Base-by-base conservation (phyloP, 345 rosid genomes). In the Camelina neglecta region DNA sequence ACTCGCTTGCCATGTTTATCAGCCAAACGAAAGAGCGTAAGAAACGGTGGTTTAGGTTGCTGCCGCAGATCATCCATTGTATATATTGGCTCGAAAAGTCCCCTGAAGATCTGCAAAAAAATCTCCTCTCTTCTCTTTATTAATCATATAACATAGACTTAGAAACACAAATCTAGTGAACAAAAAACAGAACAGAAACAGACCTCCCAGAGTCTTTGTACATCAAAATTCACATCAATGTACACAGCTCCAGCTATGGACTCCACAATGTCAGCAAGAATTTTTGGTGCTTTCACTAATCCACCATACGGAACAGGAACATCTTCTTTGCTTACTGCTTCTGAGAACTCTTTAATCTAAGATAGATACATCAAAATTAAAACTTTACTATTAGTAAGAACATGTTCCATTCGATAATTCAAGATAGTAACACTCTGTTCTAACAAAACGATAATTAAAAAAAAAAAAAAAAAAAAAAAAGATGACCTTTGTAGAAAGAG, bases 241-340 rank as follows among this genome's bases (percentile, higher is more conserved):
- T 3, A 57, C 33, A 57, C 61, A 57, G 93, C 92, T 49, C 86
- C 92, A 1, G 88, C 92, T 41, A 88, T 50, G 5, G 93, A 80
- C 67, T 90, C 96, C 4, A 88, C 83, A 36, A 87, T 80, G n/a
- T 85, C 89, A 6, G 92, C 88, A 16, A 88, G 85, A 48, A 86
- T 29, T 75, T 88, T 87, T 0, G 96, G 96, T 2, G 91, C 90
- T 81, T 83, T 86, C 39, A 85, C 65, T 3, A 78, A 65, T 21
- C 87, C 85, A 15, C 90, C 87, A 60, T 87, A 69, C 7, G 64
- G 68, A 4, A 73, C 83, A 0, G 74, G 26, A n/a, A 73, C 70
- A 56, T 75, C 81, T 79, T 87, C 93, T 57, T 57, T 57, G 41
- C 21, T 7, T 39, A 57, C 41, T 2, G 20, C 38, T 11, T 57